Conservation (phyloP, 176 grass and related monocot genomes). For the Oryza officinalis region DNA sequence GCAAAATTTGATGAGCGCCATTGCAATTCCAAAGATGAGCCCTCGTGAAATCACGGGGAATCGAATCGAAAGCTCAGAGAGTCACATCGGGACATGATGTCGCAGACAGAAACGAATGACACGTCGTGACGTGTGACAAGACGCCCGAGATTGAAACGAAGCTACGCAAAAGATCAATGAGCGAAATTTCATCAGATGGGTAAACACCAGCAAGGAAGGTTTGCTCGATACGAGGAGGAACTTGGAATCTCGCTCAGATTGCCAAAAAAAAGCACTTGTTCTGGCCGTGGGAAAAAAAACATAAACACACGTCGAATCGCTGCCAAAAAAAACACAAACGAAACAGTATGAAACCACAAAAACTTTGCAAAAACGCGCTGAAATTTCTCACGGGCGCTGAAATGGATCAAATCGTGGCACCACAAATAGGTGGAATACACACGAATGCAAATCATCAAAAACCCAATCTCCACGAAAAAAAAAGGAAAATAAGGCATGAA, state of each 20-base stretch:
- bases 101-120: background rate
- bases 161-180: constrained; percentile 22
- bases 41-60: constrained; percentile 22
- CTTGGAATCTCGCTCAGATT: background rate
- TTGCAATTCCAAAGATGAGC: background rate
- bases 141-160: background rate
- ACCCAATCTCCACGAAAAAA: background rate
- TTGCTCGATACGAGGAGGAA: background rate
- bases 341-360: background rate
- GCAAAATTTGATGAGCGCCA: background rate
- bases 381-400: too few species aligned
- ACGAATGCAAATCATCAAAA: background rate
- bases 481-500: background rate
- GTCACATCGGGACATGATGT: constrained; percentile 20
- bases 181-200: background rate
- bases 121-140: background rate
- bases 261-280: background rate
- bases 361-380: background rate
- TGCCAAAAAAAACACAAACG: background rate
- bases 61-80: background rate
- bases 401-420: background rate
- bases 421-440: background rate
- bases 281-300: too few species aligned
- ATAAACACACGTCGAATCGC: background rate
- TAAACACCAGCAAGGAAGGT: background rate